Conservation (phyloP, 1,139 yeast genomes). For the Candida anutae region DNA sequence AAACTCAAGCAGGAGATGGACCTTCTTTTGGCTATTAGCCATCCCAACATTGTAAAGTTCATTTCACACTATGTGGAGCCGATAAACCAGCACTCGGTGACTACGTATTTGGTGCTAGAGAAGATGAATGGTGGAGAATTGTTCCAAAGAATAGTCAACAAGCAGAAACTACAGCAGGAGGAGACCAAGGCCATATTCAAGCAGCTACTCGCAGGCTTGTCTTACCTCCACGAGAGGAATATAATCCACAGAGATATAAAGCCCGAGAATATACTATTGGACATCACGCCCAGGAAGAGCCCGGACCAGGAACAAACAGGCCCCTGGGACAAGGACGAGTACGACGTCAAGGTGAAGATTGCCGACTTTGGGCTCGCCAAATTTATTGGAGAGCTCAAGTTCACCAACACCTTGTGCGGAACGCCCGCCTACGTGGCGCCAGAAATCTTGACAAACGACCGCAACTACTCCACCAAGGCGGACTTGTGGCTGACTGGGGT, state of each 20-base stretch:
- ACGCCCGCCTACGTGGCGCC: constrained; percentile 55
- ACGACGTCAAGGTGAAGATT: constrained; percentile 59
- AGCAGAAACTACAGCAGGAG: constrained; percentile 49
- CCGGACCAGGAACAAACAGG: constrained; percentile 51
- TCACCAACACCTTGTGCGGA: constrained; percentile 21
- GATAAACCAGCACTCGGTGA: constrained; percentile 40
- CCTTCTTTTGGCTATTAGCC: constrained; percentile 57
- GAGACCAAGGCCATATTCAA: constrained; percentile 56
- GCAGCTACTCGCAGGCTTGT: constrained; percentile 56
- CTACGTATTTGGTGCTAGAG: constrained; percentile 64
- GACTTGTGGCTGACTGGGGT: constrained; percentile 83
- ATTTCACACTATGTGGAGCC: constrained; percentile 67
- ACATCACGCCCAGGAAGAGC: constrained; percentile 42
- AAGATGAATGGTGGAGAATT: constrained; percentile 70
- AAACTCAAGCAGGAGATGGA: constrained; percentile 64
- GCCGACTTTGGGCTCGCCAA: constrained; percentile 51
- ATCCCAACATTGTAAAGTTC: constrained; percentile 62
- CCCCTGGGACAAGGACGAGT: constrained; percentile 62
- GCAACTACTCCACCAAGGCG: constrained; percentile 62
- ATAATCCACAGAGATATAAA: constrained; percentile 85
- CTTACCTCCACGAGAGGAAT: constrained; percentile 60
- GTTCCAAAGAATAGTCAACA: constrained; percentile 60
- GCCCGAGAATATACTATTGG: constrained; percentile 82
- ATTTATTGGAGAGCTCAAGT: constrained; percentile 20
- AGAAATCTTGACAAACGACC: constrained; percentile 49